phyloP scores from a whole-genome alignment of 371 early-diverging fungal genomes.

The Apophysomyces sp. region DNA sequence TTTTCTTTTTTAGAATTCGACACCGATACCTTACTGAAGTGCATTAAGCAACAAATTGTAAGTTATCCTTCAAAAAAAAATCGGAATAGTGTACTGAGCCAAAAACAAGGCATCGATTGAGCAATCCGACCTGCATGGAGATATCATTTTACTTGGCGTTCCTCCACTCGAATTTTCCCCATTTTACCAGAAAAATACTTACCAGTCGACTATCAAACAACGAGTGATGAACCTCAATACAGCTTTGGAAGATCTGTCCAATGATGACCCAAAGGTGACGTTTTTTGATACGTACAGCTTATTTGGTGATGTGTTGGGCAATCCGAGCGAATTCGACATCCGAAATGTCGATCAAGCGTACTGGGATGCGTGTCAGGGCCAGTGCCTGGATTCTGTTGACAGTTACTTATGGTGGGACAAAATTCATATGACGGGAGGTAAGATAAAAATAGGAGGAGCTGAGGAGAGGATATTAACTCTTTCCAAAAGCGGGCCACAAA shows the following conservation, averaged over 20 bases:
- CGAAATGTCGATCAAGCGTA: conserved; percentile 43
- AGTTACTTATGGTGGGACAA: conserved; percentile 47
- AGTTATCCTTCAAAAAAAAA: background rate
- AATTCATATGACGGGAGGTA: conserved; percentile 40
- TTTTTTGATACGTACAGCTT: conserved; percentile 31
- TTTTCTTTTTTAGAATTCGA: background rate
- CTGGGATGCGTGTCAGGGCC: conserved; percentile 45
- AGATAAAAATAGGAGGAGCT: background rate
- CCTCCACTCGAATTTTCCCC: conserved; percentile 47
- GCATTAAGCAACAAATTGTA: conserved; percentile 13
- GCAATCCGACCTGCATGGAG: conserved; percentile 15
- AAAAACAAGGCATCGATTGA: conserved; percentile 3
- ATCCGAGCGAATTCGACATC: conserved; percentile 29
- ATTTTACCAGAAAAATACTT: conserved; percentile 17
- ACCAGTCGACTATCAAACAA: conserved; percentile 18
- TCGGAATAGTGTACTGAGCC: background rate
- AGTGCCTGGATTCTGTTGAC: conserved; percentile 28
- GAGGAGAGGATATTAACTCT: background rate
- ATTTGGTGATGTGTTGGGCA: conserved; percentile 32
- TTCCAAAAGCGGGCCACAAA: conserved; percentile 22
- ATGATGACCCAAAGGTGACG: conserved; percentile 12
- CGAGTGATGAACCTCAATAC: conserved; percentile 33
- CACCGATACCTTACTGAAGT: background rate
- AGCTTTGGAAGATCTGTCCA: conserved; percentile 33
- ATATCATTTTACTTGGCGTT: conserved; percentile 30